phyloP scores from a whole-genome alignment of 176 grass and related monocot species.

The Triticum urartu region DNA sequence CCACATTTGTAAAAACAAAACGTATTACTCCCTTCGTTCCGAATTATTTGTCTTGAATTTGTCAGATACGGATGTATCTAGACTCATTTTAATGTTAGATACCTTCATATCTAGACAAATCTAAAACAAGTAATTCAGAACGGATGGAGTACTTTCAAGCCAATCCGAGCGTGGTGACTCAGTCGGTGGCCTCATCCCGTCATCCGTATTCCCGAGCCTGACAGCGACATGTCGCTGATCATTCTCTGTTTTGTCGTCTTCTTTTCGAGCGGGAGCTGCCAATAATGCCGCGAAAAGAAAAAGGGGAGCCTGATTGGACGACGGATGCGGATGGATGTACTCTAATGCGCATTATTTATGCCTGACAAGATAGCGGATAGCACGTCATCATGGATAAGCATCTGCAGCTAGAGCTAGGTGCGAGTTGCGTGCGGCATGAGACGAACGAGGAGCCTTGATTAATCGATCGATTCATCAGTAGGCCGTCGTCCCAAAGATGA shows the following conservation, averaged over 20 bases:
- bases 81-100: too few relatives aligned
- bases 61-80: too few relatives aligned
- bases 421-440: conserved; percentile 7
- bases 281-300: background rate
- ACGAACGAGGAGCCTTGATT: background rate
- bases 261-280: background rate
- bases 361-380: background rate
- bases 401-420: background rate
- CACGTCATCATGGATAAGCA: conserved; percentile 17
- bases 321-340: background rate
- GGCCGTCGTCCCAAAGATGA: background rate
- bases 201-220: background rate
- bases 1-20: too few relatives aligned
- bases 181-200: too few relatives aligned
- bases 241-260: background rate
- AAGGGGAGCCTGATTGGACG: background rate
- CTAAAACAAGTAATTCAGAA: too few relatives aligned
- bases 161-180: too few relatives aligned
- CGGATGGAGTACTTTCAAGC: too few relatives aligned
- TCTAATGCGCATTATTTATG: background rate
- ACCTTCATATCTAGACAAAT: too few relatives aligned
- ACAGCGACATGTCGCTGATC: background rate
- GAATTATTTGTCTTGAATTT: too few relatives aligned
- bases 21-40: too few relatives aligned
- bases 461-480: background rate